Evolutionary conservation across 2,329 filamentous ascomycete species (phyloP).

Genomic region (Colletotrichum destructivum): DNA sequence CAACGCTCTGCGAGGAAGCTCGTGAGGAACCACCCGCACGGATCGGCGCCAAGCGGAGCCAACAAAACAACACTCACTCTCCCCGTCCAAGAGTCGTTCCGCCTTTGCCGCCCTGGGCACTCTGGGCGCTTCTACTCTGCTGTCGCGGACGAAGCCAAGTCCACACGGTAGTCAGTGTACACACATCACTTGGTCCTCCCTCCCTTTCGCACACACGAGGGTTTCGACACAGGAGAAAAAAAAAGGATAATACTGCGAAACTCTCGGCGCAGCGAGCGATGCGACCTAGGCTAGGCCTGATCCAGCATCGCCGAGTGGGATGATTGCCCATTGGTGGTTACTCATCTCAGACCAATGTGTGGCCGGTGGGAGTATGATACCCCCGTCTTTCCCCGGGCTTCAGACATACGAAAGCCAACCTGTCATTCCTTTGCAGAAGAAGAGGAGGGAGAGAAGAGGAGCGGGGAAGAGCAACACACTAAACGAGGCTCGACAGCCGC

Average conservation of each 20-base stretch:
- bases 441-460: background rate
- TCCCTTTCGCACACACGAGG: background rate
- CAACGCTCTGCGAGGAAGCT: background rate
- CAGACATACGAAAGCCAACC: conserved; percentile 6
- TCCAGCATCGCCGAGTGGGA: background rate
- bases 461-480: background rate
- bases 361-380: background rate
- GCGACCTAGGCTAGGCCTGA: background rate
- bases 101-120: background rate
- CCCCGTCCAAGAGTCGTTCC: background rate
- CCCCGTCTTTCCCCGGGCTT: background rate
- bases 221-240: background rate
- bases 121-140: background rate
- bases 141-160: conserved; percentile 10
- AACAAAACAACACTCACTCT: background rate
- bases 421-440: background rate
- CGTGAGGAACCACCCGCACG: conserved; percentile 3
- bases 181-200: conserved; percentile 1
- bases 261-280: background rate
- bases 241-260: conserved; percentile 11
- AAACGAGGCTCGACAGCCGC: background rate
- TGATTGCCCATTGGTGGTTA: conserved; percentile 10
- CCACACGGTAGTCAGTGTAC: background rate
- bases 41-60: conserved; percentile 1
- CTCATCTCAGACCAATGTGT: background rate